These are phyloP conservation scores for Suillus subaureus DNA, from an alignment of 768 basidiomycete species.

Conservation along the genomic window DNA sequence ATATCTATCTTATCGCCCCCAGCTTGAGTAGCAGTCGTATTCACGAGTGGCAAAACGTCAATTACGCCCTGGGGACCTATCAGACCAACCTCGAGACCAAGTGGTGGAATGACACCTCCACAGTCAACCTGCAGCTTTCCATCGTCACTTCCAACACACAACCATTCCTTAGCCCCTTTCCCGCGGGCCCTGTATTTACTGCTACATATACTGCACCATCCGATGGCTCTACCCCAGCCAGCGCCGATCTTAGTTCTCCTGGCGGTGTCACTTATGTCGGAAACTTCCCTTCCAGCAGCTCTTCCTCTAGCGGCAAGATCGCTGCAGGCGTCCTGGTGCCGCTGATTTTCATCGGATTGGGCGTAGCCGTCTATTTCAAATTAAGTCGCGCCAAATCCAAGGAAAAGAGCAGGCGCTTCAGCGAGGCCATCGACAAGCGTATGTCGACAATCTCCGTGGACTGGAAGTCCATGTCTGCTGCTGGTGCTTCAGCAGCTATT, in stretches of 20 bases:
- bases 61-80: slow-evolving; percentile 50
- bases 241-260: slow-evolving; percentile 42
- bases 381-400: slow-evolving; percentile 50
- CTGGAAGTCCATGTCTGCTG: slow-evolving; percentile 73
- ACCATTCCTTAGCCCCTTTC: slow-evolving; percentile 52
- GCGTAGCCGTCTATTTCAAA: slow-evolving; percentile 52
- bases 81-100: slow-evolving; percentile 53
- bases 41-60: slow-evolving; percentile 60
- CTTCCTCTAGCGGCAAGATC: slow-evolving; percentile 54
- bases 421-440: slow-evolving; percentile 71
- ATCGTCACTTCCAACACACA: slow-evolving; percentile 55
- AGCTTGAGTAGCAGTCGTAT: slow-evolving; percentile 42
- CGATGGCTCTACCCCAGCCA: slow-evolving; percentile 39
- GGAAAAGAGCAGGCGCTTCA: slow-evolving; percentile 61
- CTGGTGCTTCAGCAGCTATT: slow-evolving; percentile 75
- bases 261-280: slow-evolving; percentile 43
- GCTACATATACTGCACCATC: slow-evolving; percentile 56
- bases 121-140: slow-evolving; percentile 54
- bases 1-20: slow-evolving; percentile 71
- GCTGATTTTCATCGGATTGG: slow-evolving; percentile 55
- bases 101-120: slow-evolving; percentile 69
- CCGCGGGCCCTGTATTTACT: slow-evolving; percentile 71
- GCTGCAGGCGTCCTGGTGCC: slow-evolving; percentile 68
- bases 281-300: slow-evolving; percentile 35
- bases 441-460: slow-evolving; percentile 82